phyloP scores from a whole-genome alignment of 1,284 basidiomycete genomes.

The Sphagnurus paluster region DNA sequence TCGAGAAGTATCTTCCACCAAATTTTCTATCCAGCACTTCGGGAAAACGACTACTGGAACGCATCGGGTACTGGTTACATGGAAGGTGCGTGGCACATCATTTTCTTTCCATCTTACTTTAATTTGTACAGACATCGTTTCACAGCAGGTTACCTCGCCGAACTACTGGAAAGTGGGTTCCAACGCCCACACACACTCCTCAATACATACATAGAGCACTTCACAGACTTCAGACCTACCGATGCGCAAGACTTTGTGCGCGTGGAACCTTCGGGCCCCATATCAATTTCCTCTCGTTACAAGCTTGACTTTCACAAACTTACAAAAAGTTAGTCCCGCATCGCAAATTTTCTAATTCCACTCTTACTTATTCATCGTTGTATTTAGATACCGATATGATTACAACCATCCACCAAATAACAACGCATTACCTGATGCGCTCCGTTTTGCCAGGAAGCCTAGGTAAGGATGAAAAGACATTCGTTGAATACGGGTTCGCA shows the following conservation, averaged over 20 bases:
- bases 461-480: constrained; percentile 37
- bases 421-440: constrained; percentile 38
- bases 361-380: background rate
- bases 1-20: constrained; percentile 34
- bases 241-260: constrained; percentile 32
- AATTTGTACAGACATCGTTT: constrained; percentile 35
- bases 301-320: constrained; percentile 38
- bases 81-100: constrained; percentile 30
- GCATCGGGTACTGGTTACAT: constrained; percentile 40
- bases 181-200: constrained; percentile 35
- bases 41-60: constrained; percentile 31
- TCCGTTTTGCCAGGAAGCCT: constrained; percentile 31
- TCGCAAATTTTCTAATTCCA: background rate
- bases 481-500: constrained; percentile 41
- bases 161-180: constrained; percentile 36
- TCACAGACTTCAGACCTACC: constrained; percentile 35
- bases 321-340: constrained; percentile 32
- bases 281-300: constrained; percentile 34
- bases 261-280: constrained; percentile 24
- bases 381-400: constrained; percentile 35
- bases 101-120: background rate
- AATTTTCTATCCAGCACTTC: constrained; percentile 24
- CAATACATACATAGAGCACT: constrained; percentile 37
- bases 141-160: constrained; percentile 37
- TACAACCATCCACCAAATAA: constrained; percentile 35